Conservation (phyloP, 257 asterid genomes). For the Solanum lycopersicoides region DNA sequence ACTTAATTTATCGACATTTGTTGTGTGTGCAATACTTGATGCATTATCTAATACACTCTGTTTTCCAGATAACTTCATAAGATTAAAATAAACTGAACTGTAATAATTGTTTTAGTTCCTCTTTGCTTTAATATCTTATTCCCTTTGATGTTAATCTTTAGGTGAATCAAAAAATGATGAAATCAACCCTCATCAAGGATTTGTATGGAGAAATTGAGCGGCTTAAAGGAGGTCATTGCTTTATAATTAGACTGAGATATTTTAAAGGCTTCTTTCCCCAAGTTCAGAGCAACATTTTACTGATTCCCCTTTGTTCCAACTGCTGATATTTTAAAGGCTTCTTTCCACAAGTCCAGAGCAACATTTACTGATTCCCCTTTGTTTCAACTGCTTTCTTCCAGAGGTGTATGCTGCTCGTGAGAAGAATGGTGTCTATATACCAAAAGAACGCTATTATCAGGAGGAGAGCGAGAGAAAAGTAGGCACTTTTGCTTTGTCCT, state of each 20-base stretch:
- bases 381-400: constrained; percentile 2
- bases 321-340: background rate
- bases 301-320: background rate
- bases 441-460: constrained; percentile 71
- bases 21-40: background rate
- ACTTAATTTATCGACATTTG: background rate
- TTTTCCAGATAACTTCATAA: background rate
- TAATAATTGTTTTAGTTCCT: background rate
- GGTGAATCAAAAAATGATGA: constrained; percentile 85
- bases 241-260: background rate
- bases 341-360: background rate
- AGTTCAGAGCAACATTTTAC: background rate
- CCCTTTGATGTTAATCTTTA: constrained; percentile 8
- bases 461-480: constrained; percentile 55
- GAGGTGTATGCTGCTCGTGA: constrained; percentile 92
- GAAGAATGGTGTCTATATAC: constrained; percentile 81
- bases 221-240: background rate
- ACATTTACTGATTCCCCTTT: background rate
- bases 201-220: constrained; percentile 9
- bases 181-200: constrained; percentile 7
- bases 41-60: background rate
- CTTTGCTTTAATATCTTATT: background rate
- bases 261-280: background rate
- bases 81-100: background rate
- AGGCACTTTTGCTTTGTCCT: background rate